Evolutionary conservation across 345 rosid genomes (phyloP), one percentile per base, ranked within the genome.

Genomic region (Citropsis articulata): DNA sequence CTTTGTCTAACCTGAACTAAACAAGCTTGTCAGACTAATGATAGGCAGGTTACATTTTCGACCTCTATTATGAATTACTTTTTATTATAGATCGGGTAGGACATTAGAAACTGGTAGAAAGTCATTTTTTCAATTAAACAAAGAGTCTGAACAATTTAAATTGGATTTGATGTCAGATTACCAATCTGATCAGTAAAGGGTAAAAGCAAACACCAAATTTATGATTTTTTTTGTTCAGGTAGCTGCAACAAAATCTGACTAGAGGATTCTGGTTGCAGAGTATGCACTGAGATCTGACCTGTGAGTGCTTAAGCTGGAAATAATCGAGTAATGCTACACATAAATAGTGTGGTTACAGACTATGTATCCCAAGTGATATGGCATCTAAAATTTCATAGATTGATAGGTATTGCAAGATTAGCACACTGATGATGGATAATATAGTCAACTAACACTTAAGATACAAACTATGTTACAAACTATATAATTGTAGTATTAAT

Each of bases 1-100:
- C 12, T 33, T 56, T 56, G 31, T 53, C 28, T 69, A 25, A 71
- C 57, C 19, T 75, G 75, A 79, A 56, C 66, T 69, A 66, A 73
- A 50, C 19, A 21, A 33, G 67, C 56, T 36, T 24, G 18, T 59
- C 76, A 73, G 40, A 36, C n/a, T 36, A 10, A n/a, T 72, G 48
- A 18, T 9, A 7, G n/a, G 13, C 38, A 27, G 74, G 22, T 10
- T 56, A 72, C 31, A 25, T 2, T 31, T 71, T 21, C 3, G 12
- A 30, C 3, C 18, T 5, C 7, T 7, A 2, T 45, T 48, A 22
- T 13, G 27, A 71, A 8, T 71, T 33, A 36, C 31, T 25, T 56
- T 73, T 10, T 8, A 53, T 31, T n/a, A 42, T 42, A 24, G 16
- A 57, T n/a, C 53, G 13, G 21, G 18, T 59, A 35, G 53, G 66